Evolutionary conservation across 768 basidiomycete genomes (phyloP), one percentile per base, ranked within the genome.

Genomic region (Hypsizygus marmoreus): DNA sequence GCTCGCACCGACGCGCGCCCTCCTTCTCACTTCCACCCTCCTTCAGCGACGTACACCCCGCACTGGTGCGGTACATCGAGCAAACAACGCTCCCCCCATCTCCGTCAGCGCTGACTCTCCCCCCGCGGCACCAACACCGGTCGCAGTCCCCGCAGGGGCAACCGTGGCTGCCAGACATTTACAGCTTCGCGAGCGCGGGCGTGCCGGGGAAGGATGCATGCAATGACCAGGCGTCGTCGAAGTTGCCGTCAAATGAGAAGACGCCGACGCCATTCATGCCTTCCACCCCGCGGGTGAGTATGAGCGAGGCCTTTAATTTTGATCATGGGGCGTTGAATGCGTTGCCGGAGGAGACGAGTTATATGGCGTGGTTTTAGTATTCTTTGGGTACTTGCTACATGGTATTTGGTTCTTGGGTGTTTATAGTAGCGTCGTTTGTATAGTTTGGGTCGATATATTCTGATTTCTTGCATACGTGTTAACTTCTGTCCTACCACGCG

Each of bases 321-420:
- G 82, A 83, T 49, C 72, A 81, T 54, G 82, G 82, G 4, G 81
- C 79, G 16, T 57, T 84, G 49, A 77, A 71, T 22, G 69, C 71
- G 35, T 74, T 77, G 35, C 64, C 80, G 48, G 79, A 78, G 53
- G 81, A 76, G 53, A 82, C 80, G 26, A 79, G 78, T 45, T 84
- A 81, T 58, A 84, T 84, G 82, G 80, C 81, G 17, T 84, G 82
- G 82, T 84, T 84, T 56, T 84, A 66, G 63, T n/a, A n/a, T n/a
- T n/a, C n/a, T n/a, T n/a, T n/a, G n/a, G n/a, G n/a, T n/a, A n/a
- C n/a, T n/a, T n/a, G n/a, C n/a, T n/a, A n/a, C n/a, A n/a, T n/a
- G n/a, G n/a, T n/a, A n/a, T n/a, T n/a, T n/a, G n/a, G n/a, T n/a
- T n/a, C n/a, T n/a, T n/a, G n/a, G n/a, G n/a, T n/a, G n/a, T n/a